Evolutionary conservation across 805 yeast genomes (phyloP).

Genomic region (Lipomyces starkeyi): DNA sequence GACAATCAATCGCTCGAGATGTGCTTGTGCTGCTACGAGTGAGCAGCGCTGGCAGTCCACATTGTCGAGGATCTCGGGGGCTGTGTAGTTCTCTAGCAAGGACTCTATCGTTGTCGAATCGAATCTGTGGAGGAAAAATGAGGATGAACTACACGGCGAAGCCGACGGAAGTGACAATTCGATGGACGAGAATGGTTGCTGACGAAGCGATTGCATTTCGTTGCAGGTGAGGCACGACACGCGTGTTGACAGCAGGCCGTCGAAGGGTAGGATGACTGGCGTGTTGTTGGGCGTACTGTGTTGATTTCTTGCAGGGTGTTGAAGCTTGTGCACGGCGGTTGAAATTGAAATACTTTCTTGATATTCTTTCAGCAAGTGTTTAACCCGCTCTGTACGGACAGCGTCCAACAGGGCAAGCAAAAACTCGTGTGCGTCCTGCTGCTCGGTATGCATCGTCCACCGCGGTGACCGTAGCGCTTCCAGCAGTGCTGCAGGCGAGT

Average conservation of each 20-base stretch:
- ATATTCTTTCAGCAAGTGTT: slow-evolving; percentile 1
- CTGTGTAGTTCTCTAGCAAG: slow-evolving; percentile 66
- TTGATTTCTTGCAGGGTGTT: background rate
- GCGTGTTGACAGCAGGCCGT: slow-evolving; percentile 85
- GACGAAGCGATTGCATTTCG: slow-evolving; percentile 90
- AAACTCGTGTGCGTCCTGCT: slow-evolving; percentile 39
- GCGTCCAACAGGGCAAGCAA: slow-evolving; percentile 32
- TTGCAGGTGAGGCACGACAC: slow-evolving; percentile 92
- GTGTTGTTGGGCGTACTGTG: background rate
- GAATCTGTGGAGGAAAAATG: slow-evolving; percentile 10
- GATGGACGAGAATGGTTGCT: slow-evolving; percentile 63
- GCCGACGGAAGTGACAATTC: slow-evolving; percentile 41
- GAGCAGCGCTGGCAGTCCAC: slow-evolving; percentile 97
- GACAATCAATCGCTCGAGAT: slow-evolving; percentile 38
- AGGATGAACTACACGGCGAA: background rate
- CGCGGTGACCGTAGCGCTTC: slow-evolving; percentile 22
- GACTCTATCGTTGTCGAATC: slow-evolving; percentile 21
- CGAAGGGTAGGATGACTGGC: slow-evolving; percentile 62
- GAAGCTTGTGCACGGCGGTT: slow-evolving; percentile 5
- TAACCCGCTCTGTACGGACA: slow-evolving; percentile 20
- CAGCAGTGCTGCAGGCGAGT: slow-evolving; percentile 25
- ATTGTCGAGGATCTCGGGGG: slow-evolving; percentile 86
- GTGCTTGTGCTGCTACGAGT: slow-evolving; percentile 49
- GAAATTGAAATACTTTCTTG: slow-evolving; percentile 9
- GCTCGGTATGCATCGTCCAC: slow-evolving; percentile 35